Percentiles rank a stretch among this genome's conserved stretches.
Evolutionary conservation across 257 asterid genomes (phyloP).

Genomic region (Solanum sejunctum): DNA sequence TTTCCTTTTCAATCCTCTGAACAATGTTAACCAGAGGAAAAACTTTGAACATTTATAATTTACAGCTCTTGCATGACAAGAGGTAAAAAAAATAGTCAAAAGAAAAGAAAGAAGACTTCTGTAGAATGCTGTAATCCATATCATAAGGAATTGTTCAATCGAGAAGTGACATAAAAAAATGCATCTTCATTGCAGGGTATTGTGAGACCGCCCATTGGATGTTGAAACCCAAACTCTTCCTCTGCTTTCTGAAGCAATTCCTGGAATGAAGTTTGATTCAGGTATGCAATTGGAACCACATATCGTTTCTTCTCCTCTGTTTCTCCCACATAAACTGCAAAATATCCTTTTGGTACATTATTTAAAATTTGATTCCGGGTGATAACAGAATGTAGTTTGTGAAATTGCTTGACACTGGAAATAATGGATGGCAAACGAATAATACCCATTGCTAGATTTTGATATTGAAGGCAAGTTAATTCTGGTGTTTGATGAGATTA

Average conservation of each 20-base stretch:
- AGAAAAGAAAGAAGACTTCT: background rate
- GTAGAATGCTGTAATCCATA: too few species aligned
- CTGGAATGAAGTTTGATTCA: background rate
- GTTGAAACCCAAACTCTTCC: constrained; percentile 4
- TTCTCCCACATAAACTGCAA: background rate
- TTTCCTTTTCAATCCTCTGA: background rate
- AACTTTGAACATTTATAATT: background rate
- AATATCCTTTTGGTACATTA: background rate
- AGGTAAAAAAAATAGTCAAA: background rate
- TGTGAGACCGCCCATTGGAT: constrained; percentile 9
- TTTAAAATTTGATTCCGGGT: background rate
- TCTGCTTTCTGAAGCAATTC: background rate
- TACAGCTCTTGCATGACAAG: background rate
- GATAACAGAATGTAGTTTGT: constrained; percentile 5
- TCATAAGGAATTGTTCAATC: background rate
- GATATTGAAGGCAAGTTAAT: background rate
- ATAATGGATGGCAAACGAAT: constrained; percentile 14
- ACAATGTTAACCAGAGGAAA: background rate
- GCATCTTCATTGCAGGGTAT: background rate
- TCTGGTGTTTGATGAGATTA: background rate
- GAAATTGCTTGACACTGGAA: constrained; percentile 13
- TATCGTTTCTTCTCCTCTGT: background rate
- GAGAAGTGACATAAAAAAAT: constrained; percentile 1
- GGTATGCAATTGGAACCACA: constrained; percentile 1
- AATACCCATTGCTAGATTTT: constrained; percentile 13